A percentile compares a stretch with the other conserved stretches of the same genome.
Evolutionary conservation across 768 basidiomycete genomes (phyloP).

Genomic region (Rhizopogon sp.): DNA sequence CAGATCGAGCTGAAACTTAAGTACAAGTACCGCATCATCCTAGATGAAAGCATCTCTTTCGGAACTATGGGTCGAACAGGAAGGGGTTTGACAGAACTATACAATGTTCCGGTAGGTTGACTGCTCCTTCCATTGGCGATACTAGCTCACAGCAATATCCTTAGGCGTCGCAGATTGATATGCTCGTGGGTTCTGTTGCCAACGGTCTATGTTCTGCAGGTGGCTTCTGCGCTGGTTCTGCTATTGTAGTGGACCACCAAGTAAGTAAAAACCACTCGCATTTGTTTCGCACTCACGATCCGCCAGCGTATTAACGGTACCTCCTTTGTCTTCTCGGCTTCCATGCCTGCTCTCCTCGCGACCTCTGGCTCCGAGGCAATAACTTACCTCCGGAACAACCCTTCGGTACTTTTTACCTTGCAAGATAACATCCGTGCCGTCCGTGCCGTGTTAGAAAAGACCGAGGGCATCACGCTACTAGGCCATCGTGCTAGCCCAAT

Average conservation of each 20-base stretch:
- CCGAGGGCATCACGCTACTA: slow-evolving; percentile 78
- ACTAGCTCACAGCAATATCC: background rate
- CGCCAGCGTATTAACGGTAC: slow-evolving; percentile 89
- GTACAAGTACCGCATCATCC: slow-evolving; percentile 92
- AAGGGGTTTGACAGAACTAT: slow-evolving; percentile 91
- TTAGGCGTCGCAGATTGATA: slow-evolving; percentile 86
- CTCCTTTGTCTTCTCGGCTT: slow-evolving; percentile 93
- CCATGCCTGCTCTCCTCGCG: slow-evolving; percentile 85
- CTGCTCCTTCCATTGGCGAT: background rate
- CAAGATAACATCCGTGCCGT: slow-evolving; percentile 79
- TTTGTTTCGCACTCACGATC: background rate
- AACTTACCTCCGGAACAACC: slow-evolving; percentile 68
- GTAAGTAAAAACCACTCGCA: slow-evolving; percentile 28
- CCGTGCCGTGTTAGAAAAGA: slow-evolving; percentile 74
- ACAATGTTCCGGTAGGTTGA: slow-evolving; percentile 78
- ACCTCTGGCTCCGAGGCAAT: slow-evolving; percentile 87
- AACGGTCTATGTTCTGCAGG: slow-evolving; percentile 79
- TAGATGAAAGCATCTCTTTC: slow-evolving; percentile 93
- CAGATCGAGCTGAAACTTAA: slow-evolving; percentile 93
- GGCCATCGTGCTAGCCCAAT: slow-evolving; percentile 84
- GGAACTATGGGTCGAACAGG: slow-evolving; percentile 91
- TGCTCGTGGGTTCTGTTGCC: slow-evolving; percentile 89
- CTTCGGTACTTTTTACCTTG: slow-evolving; percentile 68
- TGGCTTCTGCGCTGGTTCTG: slow-evolving; percentile 93
- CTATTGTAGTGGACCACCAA: slow-evolving; percentile 83